Conservation (phyloP, 1,284 basidiomycete species). For the Psilocybe mexicana region DNA sequence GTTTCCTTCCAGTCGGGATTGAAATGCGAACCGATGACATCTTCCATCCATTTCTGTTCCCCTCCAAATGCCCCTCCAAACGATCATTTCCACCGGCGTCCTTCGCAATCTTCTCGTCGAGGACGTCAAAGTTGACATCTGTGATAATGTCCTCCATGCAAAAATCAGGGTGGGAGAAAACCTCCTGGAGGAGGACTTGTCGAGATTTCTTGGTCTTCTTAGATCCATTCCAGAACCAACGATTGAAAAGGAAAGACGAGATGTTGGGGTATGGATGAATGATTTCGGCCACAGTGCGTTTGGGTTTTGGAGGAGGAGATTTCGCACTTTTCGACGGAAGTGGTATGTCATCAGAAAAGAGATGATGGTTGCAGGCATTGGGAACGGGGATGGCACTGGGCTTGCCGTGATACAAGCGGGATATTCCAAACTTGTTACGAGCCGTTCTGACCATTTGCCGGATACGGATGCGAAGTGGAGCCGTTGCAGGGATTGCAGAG, state of each 20-base stretch:
- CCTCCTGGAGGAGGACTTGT: not conserved
- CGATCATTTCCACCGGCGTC: no score
- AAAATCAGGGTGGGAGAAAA: not conserved
- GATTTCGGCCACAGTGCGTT: no score
- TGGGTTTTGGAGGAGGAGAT: no score
- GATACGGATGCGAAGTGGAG: not conserved
- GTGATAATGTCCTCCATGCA: not conserved
- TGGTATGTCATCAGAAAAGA: no score
- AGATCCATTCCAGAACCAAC: not conserved
- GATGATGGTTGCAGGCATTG: no score
- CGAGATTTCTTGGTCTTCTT: not conserved
- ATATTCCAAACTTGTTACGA: not conserved
- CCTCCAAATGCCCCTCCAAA: no score
- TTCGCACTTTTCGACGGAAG: no score
- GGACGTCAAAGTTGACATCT: not conserved
- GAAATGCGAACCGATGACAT: no score
- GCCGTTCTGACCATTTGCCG: not conserved
- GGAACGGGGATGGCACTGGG: not conserved
- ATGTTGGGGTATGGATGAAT: not conserved
- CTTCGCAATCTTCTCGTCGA: no score
- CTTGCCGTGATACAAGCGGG: not conserved
- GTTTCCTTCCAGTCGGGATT: no score
- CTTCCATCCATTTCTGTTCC: no score
- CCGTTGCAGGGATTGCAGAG: no score
- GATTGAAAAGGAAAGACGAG: not conserved